Evolutionary conservation across 2,329 filamentous ascomycete species (phyloP).

Genomic region (Alternaria ventricosa): DNA sequence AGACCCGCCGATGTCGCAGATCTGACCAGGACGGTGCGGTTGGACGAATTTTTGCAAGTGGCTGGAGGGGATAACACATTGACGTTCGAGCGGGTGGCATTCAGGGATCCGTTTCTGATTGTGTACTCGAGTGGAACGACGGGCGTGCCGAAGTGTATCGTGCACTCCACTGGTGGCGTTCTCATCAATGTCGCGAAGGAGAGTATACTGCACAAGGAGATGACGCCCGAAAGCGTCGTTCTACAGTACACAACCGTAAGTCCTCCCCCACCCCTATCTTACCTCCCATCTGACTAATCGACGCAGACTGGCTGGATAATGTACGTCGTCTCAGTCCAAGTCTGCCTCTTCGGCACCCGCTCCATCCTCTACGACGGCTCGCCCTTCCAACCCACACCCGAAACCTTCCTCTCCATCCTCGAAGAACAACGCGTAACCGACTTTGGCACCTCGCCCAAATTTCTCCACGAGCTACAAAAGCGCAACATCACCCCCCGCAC

Average conservation of each 20-base stretch:
- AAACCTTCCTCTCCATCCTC: slow-evolving; percentile 67
- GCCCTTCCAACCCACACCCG: slow-evolving; percentile 74
- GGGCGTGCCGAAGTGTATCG: slow-evolving; percentile 83
- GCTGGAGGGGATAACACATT: slow-evolving; percentile 50
- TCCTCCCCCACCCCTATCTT: not conserved
- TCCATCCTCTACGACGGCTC: slow-evolving; percentile 82
- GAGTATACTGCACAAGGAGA: slow-evolving; percentile 58
- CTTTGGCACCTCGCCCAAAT: slow-evolving; percentile 77
- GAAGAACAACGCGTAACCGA: slow-evolving; percentile 71
- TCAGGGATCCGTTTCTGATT: slow-evolving; percentile 77
- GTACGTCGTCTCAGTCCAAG: slow-evolving; percentile 70
- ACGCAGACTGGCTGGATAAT: slow-evolving; percentile 73
- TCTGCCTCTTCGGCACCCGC: slow-evolving; percentile 66
- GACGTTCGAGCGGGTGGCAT: slow-evolving; percentile 67
- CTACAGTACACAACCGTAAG: slow-evolving; percentile 65
- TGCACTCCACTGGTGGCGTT: slow-evolving; percentile 74
- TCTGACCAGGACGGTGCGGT: slow-evolving; percentile 57
- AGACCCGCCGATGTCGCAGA: slow-evolving; percentile 64
- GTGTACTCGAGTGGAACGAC: slow-evolving; percentile 84
- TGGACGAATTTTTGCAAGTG: slow-evolving; percentile 51
- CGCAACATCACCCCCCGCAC: slow-evolving; percentile 67
- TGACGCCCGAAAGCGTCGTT: slow-evolving; percentile 52
- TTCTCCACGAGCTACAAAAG: slow-evolving; percentile 75
- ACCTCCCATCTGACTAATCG: not conserved
- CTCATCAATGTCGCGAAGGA: slow-evolving; percentile 69